These are phyloP conservation scores for Cucurbitaria berberidis DNA, from an alignment of 2,329 filamentous ascomycete genomes.

Conservation along the genomic window DNA sequence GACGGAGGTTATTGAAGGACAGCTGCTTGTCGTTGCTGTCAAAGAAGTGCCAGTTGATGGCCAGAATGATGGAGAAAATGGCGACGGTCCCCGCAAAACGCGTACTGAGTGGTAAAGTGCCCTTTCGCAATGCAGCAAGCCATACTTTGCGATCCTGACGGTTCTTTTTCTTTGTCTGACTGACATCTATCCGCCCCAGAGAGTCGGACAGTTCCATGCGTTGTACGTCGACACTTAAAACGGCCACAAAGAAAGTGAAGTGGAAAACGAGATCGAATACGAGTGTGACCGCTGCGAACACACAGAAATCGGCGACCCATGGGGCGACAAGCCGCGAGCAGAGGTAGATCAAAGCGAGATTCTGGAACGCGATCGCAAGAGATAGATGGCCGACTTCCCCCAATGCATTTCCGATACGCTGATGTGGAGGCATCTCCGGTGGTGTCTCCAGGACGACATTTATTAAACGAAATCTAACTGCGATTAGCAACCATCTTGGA, in stretches of 20 bases:
- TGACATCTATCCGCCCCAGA: slow-evolving; percentile 56
- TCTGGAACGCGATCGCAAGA: slow-evolving; percentile 71
- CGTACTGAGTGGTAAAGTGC: slow-evolving; percentile 72
- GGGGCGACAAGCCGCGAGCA: slow-evolving; percentile 72
- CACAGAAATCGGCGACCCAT: slow-evolving; percentile 76
- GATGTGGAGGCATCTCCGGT: slow-evolving; percentile 69
- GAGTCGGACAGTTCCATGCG: slow-evolving; percentile 78
- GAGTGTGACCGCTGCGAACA: slow-evolving; percentile 76
- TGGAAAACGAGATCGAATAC: slow-evolving; percentile 80
- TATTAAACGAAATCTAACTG: slow-evolving; percentile 69
- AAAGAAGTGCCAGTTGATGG: slow-evolving; percentile 80
- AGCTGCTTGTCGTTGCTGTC: slow-evolving; percentile 58
- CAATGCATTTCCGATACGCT: slow-evolving; percentile 74
- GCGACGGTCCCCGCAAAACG: slow-evolving; percentile 76
- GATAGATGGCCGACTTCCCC: slow-evolving; percentile 75
- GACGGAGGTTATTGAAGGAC: slow-evolving; percentile 30
- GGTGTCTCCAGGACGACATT: slow-evolving; percentile 77
- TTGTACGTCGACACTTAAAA: slow-evolving; percentile 79
- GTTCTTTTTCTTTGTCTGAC: slow-evolving; percentile 53
- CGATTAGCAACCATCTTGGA: slow-evolving; percentile 15
- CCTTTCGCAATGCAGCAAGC: slow-evolving; percentile 66
- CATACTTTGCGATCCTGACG: slow-evolving; percentile 60
- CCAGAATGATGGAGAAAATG: slow-evolving; percentile 73
- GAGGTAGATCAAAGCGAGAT: slow-evolving; percentile 68
- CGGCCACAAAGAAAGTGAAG: slow-evolving; percentile 79